phyloP scores from a whole-genome alignment of 2,329 filamentous ascomycete genomes.

The Ophiostoma fasciatum region DNA sequence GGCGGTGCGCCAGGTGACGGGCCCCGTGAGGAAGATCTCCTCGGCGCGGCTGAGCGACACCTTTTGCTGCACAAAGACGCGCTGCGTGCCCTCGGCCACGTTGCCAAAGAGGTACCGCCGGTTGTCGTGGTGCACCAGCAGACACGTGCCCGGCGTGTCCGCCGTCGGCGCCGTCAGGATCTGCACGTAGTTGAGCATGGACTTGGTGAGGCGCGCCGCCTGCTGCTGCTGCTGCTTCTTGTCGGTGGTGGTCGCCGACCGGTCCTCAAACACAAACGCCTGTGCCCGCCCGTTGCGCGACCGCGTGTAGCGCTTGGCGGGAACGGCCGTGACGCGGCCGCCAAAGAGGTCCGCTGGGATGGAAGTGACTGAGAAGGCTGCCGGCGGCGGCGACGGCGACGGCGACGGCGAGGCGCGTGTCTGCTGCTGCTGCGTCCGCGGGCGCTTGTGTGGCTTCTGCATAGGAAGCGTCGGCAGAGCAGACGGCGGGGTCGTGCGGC shows the following conservation, averaged over 20 bases:
- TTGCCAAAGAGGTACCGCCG: slow-evolving; percentile 78
- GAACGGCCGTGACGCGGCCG: not conserved
- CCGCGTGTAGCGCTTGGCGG: not conserved
- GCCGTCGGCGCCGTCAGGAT: slow-evolving; percentile 70
- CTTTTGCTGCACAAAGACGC: slow-evolving; percentile 55
- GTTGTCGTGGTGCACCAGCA: slow-evolving; percentile 67
- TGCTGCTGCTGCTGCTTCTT: too few relatives aligned
- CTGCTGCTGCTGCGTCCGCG: not conserved
- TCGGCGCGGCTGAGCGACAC: slow-evolving; percentile 48
- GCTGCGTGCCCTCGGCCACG: slow-evolving; percentile 70
- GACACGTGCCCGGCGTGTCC: slow-evolving; percentile 67
- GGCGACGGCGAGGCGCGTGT: not conserved
- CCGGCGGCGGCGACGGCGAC: too few relatives aligned
- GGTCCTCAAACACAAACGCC: not conserved
- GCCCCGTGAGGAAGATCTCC: slow-evolving; percentile 73
- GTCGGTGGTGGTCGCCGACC: too few relatives aligned
- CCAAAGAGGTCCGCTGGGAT: not conserved
- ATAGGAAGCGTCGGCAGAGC: not conserved
- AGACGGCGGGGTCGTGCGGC: not conserved
- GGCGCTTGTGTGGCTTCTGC: not conserved
- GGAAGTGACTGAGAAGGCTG: not conserved
- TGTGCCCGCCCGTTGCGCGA: not conserved
- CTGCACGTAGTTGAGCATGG: slow-evolving; percentile 62
- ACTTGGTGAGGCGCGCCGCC: not conserved
- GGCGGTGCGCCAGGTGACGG: slow-evolving; percentile 56